Base-by-base conservation (phyloP, 1,284 basidiomycete species). In the Ganoderma sinense region DNA sequence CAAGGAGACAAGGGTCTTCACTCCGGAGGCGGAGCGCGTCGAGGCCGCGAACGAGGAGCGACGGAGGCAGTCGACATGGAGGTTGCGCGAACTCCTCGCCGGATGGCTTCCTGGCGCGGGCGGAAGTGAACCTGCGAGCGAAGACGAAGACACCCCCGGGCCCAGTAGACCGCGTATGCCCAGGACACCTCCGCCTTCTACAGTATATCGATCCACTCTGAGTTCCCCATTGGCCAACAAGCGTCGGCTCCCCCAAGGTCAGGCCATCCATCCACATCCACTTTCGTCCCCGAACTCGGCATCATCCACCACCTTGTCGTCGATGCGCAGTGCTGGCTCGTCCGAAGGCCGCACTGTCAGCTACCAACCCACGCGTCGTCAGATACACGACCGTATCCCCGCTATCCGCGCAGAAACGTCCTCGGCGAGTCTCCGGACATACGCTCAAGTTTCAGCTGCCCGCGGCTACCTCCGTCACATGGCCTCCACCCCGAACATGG, bases 1-100 rank as follows among this genome's bases (percentile, higher is more conserved):
- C 85, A 95, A 94, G 79, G 95, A 96, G 78, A 96, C 94, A 0
- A 86, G 95, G 40, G 86, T 97, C 20, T 94, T 94, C 75, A 95
- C 95, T 0, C 94, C 95, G 7, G 94, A 96, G 79, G 83, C 85
- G 0, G 93, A 95, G 73, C 86, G 88, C 71, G 75, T 67, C 72
- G 80, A 74, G 75, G 77, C 65, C 74, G 77, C 68, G 76, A 78
- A 75, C 75, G 73, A 76, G 48, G 79, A 78, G 64, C 65, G 72
- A 72, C 26, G 71, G 74, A 66, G 72, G 74, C 45, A 76, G 51
- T 65, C 70, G 3, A 69, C 66, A 41, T 74, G 73, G 73, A 69
- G 76, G 53, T 69, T 73, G 53, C 69, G 71, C 31, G 62, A 70
- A 51, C 91, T 90, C 70, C 74, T 93, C 29, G 76, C 89, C 3